Base-by-base conservation (phyloP, 176 grass and related monocot genomes). In the Rhynchospora breviuscula region DNA sequence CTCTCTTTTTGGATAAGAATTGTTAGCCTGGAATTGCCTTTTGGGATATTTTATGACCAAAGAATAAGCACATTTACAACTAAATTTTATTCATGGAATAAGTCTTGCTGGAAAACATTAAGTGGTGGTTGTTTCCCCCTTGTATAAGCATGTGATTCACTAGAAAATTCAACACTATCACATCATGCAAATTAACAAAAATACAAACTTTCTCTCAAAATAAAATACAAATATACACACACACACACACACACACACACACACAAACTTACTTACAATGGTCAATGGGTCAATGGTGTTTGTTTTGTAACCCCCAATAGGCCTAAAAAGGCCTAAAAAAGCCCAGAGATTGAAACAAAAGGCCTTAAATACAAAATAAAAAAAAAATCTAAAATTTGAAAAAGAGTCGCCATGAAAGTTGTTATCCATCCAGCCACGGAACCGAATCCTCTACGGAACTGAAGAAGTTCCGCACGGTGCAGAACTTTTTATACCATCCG, bases 371-470 rank as follows among this genome's bases (percentile, higher is more conserved):
- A 78, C 17, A 52, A 7, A 10, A 45, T 35, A 26, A 76, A 29
- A 54, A 12, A 53, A 2, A 71, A n/a, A 26, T 51, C 40, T 65
- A 23, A 69, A 14, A 45, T 17, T 22, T 15, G 47, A 23, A 69
- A 82, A 31, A 52, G 8, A 84, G 49, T 22, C 45, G 64, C 49
- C 71, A 88, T 86, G 88, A 84, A 23, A 77, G 76, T 15, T 70
- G 40, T 85, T 86, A 85, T 85, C 87, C 90, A 88, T 85, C 86
- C 87, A 62, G 58, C n/a, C n/a, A n/a, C n/a, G n/a, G n/a, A n/a
- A n/a, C n/a, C n/a, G n/a, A n/a, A n/a, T n/a, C n/a, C n/a, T n/a
- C n/a, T n/a, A n/a, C n/a, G n/a, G n/a, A n/a, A n/a, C n/a, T n/a
- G n/a, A n/a, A n/a, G n/a, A n/a, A n/a, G n/a, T n/a, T n/a, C n/a